phyloP scores from a whole-genome alignment of 1,284 basidiomycete species.

The Tilletia indica region DNA sequence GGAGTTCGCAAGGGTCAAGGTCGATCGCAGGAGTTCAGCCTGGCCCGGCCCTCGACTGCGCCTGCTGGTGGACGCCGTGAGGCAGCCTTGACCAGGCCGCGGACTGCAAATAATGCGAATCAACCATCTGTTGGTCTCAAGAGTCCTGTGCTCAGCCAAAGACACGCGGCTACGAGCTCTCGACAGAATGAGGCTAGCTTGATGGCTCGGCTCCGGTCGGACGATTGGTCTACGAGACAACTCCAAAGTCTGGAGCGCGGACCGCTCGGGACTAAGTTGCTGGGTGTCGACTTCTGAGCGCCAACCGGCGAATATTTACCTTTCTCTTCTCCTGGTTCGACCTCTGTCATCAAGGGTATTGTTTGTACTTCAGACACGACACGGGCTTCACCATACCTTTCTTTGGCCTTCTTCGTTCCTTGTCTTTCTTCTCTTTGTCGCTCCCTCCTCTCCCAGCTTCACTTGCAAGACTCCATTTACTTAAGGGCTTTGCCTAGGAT shows the following conservation, averaged over 20 bases:
- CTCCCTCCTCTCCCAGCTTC: background rate
- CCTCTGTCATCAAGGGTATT: no score
- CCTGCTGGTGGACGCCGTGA: constrained; percentile 31
- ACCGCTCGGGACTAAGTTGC: constrained; percentile 33
- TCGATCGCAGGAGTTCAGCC: constrained; percentile 11
- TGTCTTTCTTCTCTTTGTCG: background rate
- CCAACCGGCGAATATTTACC: background rate
- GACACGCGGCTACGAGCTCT: constrained; percentile 18
- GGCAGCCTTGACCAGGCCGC: background rate
- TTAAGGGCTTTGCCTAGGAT: background rate
- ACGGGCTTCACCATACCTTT: no score
- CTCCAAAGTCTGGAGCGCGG: constrained; percentile 38
- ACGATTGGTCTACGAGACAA: constrained; percentile 42
- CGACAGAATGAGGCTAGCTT: constrained; percentile 30
- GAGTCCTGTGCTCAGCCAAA: constrained; percentile 18
- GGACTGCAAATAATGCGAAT: constrained; percentile 9
- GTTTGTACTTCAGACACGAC: no score
- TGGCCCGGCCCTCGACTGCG: constrained; percentile 31
- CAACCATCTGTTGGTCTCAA: constrained; percentile 12
- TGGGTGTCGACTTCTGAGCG: constrained; percentile 39
- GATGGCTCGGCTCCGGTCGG: constrained; percentile 32
- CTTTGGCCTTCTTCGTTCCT: no score
- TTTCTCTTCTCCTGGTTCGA: background rate
- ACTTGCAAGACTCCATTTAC: background rate
- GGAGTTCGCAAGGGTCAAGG: constrained; percentile 4